Base-by-base conservation (phyloP, 371 early-diverging fungal genomes). In the Cokeromyces recurvatus region DNA sequence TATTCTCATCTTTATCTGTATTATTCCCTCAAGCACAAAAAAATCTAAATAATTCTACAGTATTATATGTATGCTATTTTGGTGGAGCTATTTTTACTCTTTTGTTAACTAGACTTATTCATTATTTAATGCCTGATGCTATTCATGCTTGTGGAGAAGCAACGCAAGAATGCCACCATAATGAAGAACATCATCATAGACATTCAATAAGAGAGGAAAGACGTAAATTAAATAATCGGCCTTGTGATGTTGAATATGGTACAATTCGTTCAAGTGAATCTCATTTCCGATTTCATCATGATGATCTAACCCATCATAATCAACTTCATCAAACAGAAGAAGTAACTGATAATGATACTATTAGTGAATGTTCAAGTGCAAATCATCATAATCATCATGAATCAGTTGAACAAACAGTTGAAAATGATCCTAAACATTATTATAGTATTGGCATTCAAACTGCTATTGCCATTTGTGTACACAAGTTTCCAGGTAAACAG, bases 401-500 rank as follows among this genome's bases (percentile, higher is more conserved):
- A 38, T 44, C 62, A 4, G 53, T 46, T 7, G 55, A 55, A 9
- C 42, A 48, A 20, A 42, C 46, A 2, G 45, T 52, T 4, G 21
- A 38, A 11, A 41, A 57, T 41, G 41, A 58, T 31, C 52, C 57
- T 19, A 34, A 23, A 23, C 43, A 61, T 37, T 66, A 58, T 22
- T 51, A 62, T 2, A 64, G 63, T 24, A 80, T 85, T 38, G 90
- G 86, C 24, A 64, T 87, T 36, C 87, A 90, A 50, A 87, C 89
- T n/a, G 87, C 88, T 7, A 65, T 87, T 19, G 87, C 89, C 12
- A 83, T 90, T 29, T 81, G 84, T 9, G 62, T 88, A 9, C 91
- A 89, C 69, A 90, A 90, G 67, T 78, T 87, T 42, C 87, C 88
- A 55, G 83, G 78, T 74, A 70, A 58, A 20, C 17, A 17, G 17